Base-by-base conservation (phyloP, 805 yeast genomes). In the Cyberlindnera euphorbiiphila region DNA sequence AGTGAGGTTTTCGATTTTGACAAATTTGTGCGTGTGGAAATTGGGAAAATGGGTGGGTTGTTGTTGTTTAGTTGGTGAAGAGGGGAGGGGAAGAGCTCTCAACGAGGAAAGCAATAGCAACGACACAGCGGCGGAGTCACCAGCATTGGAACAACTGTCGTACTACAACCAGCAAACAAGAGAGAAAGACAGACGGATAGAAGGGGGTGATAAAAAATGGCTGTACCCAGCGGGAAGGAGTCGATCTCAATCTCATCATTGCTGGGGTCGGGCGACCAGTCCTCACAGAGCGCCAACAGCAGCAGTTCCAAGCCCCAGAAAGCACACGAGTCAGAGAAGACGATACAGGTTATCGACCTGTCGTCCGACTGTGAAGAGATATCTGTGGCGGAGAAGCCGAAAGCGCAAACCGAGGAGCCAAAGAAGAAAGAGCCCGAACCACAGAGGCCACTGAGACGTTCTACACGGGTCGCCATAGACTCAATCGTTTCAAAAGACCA, bases 191-290 rank as follows among this genome's bases (percentile, higher is more conserved):
- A n/a, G n/a, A n/a, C n/a, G n/a, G n/a, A n/a, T n/a, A n/a, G n/a
- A n/a, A n/a, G n/a, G n/a, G n/a, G n/a, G n/a, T n/a, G n/a, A n/a
- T n/a, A n/a, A n/a, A n/a, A n/a, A n/a, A n/a, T n/a, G n/a, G n/a
- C n/a, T n/a, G n/a, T 14, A 10, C 21, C 18, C 9, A 29, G n/a
- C 5, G 28, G 15, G 25, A 26, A 21, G 15, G 28, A 23, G 23
- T 34, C 35, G 14, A 43, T 43, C 28, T 37, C 47, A 21, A 44
- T 41, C 20, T 35, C 47, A 5, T 44, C 47, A 19, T 26, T 44
- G 22, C 32, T 44, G 28, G 40, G 36, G 7, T 17, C 14, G 10
- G 32, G 17, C 11, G 32, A 20, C 20, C 12, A 34, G 29, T n/a
- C n/a, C n/a, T n/a, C n/a, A n/a, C n/a, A n/a, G n/a, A n/a, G n/a